Base-by-base conservation (phyloP, 148 eudicot species). In the Vaccinium darrowii region DNA sequence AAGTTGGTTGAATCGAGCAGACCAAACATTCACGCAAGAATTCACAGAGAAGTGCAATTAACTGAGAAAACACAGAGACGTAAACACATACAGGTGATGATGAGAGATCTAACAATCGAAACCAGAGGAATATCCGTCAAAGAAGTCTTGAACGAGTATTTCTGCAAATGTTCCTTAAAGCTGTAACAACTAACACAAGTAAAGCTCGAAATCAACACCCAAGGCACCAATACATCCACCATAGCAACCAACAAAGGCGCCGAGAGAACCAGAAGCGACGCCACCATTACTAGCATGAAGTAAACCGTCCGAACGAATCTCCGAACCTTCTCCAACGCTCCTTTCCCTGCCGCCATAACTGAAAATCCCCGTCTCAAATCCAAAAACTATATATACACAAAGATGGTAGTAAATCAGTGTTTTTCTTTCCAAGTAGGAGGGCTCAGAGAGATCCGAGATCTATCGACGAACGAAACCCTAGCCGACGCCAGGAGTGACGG, bases 211-310 rank as follows among this genome's bases (percentile, higher is more conserved):
- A 94, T 87, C 89, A 96, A 88, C 63, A 92, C 79, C 73, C 90
- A 91, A 3, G 98, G 95, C 74, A 94, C 91, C 87, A 91, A 5
- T 1, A 93, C 90, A 87, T 96, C 99, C 27, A 90, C 92, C 19
- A 95, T 79, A 7, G 96, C 97, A 63, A 96, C 92, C 88, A 94
- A 71, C 15, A 95, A 87, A 49, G 98, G 98, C 49, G 91, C 83
- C 39, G 93, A 93, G 79, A 91, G 86, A 49, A 91, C 91, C 79
- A 93, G 53, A 79, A 94, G 87, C 83, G 99, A 96, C 83, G 91
- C 92, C 83, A 92, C 86, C 98, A 96, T 94, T 49, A 92, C 98
- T 80, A 92, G 91, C 99, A 96, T 90, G 87, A 96, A 96, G 77
- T 92, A 96, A 49, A 90, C 87, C 87, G 97, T 94, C 79, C 98